phyloP scores from a whole-genome alignment of 2,329 filamentous ascomycete species.

The Polytolypa hystricis region DNA sequence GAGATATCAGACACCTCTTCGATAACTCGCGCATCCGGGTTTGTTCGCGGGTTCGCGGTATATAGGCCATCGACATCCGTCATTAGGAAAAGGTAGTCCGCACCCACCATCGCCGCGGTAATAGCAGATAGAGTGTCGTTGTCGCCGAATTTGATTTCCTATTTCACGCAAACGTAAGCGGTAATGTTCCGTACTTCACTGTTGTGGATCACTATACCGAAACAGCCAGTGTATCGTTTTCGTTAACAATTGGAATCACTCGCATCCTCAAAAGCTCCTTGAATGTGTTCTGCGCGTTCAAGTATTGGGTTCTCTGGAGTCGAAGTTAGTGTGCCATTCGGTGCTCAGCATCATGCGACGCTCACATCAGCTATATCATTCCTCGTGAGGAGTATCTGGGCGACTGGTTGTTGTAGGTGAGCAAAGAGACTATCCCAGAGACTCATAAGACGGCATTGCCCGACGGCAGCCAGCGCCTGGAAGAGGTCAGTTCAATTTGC shows the following conservation, averaged over 20 bases:
- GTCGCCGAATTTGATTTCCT: constrained; percentile 97
- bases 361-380: constrained; percentile 91
- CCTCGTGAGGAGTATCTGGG: constrained; percentile 85
- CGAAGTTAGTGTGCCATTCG: constrained; percentile 10
- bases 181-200: background rate
- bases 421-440: constrained; percentile 90
- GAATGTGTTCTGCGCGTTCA: constrained; percentile 94
- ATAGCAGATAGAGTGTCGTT: constrained; percentile 97
- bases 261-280: constrained; percentile 83
- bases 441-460: constrained; percentile 87
- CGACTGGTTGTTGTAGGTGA: constrained; percentile 79
- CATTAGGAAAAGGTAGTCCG: constrained; percentile 95
- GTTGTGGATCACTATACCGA: constrained; percentile 38
- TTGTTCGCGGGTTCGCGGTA: constrained; percentile 80
- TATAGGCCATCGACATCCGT: constrained; percentile 97
- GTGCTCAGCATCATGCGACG: constrained; percentile 8
- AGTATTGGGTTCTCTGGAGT: constrained; percentile 69
- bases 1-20: constrained; percentile 86
- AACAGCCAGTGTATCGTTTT: constrained; percentile 94
- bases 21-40: constrained; percentile 79
- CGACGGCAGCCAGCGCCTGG: constrained; percentile 82
- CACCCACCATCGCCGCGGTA: constrained; percentile 92
- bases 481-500: background rate
- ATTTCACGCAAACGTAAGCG: background rate
- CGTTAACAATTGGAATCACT: constrained; percentile 96